Evolutionary conservation across 1,284 basidiomycete species (phyloP), one percentile per base, ranked within the genome.

Genomic region (Puccinia polysora): DNA sequence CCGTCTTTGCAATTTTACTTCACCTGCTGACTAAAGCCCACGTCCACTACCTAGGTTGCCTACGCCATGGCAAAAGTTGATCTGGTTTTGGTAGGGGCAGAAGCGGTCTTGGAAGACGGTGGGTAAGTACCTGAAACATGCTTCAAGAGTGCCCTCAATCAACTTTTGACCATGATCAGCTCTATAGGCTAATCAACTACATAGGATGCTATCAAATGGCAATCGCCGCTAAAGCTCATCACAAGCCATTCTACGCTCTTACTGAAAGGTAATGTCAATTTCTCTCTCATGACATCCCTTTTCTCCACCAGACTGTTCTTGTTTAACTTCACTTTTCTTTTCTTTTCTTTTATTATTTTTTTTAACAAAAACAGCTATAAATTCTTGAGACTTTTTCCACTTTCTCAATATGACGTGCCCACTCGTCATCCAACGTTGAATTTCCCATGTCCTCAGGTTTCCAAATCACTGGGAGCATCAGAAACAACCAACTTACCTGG

Each of bases 11-110:
- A 2, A 34, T 0, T 4, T 1, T 20, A 2, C n/a, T 34, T 25
- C 30, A 60, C 14, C 30, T 23, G 12, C 10, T n/a, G 18, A n/a
- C 14, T 5, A 3, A 38, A 38, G 20, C 20, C 23, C 12, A 14
- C n/a, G n/a, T n/a, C n/a, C n/a, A n/a, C n/a, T n/a, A 32, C 25
- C 8, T 12, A 58, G 55, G 55, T 58, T 10, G 91, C 91, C 25
- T 98, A 97, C 82, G 87, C 92, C 75, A 97, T 98, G 89, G 90
- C 95, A 76, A 89, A 90, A 73, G 88, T 91, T 18, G 92, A 98
- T 80, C 88, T 97, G 78, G 90, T 95, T 58, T 86, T 99, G 47
- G 91, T 97, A 28, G 95, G 95, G 7, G 93, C 92, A 28, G 95
- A 98, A 82, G 95, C 94, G 4, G 94, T 98, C 15, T 92, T 95